A percentile compares a stretch with the other conserved stretches of the same genome.
These are phyloP conservation scores for Termitomyces sp. DNA, from an alignment of 768 basidiomycete species.

Conservation along the genomic window DNA sequence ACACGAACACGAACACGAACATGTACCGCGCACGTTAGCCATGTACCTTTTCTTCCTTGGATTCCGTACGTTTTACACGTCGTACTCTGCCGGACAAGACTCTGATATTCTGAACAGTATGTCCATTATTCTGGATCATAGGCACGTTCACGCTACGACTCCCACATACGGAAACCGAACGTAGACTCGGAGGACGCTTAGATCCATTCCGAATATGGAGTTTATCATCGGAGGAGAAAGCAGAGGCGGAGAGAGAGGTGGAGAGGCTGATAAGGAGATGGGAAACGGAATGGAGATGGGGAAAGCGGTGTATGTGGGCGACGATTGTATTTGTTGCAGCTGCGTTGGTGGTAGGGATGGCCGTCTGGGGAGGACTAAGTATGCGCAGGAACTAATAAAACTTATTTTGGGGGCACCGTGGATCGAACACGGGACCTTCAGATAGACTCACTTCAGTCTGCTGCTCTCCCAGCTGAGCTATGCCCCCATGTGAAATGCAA, in stretches of 20 bases:
- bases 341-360: conserved; percentile 12
- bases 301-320: conserved; percentile 14
- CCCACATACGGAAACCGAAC: conserved; percentile 2
- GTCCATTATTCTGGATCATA: conserved; percentile 13
- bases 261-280: conserved; percentile 6
- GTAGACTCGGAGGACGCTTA: background rate
- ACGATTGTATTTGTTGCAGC: conserved; percentile 8
- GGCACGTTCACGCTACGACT: conserved; percentile 11
- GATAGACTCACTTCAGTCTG: conserved; percentile 4
- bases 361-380: conserved; percentile 6
- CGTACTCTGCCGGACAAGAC: background rate
- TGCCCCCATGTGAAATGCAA: background rate
- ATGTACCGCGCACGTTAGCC: conserved; percentile 5
- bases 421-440: conserved; percentile 7
- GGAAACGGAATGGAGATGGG: conserved; percentile 14
- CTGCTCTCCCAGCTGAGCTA: conserved; percentile 12
- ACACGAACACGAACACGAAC: background rate
- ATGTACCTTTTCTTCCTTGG: conserved; percentile 13
- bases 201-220: conserved; percentile 6
- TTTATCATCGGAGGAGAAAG: conserved; percentile 3
- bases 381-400: background rate
- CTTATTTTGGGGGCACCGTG: background rate
- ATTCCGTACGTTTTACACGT: conserved; percentile 5
- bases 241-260: conserved; percentile 5
- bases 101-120: background rate